phyloP scores from a whole-genome alignment of 139 green algal species.

The Zygnema circumcarinatum region DNA sequence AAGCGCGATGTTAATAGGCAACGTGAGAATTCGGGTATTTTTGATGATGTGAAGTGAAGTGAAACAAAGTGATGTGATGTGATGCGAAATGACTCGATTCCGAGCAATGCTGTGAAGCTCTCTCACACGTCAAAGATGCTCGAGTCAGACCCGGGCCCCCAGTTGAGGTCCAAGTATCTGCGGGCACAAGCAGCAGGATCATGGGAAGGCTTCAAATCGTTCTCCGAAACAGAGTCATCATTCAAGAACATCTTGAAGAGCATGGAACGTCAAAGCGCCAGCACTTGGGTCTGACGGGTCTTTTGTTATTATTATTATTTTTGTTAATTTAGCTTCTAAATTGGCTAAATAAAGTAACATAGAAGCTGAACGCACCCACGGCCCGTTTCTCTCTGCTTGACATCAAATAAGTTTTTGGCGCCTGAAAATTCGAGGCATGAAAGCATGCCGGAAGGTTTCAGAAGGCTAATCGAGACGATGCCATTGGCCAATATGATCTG shows the following conservation, averaged over 20 bases:
- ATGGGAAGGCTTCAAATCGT: no score
- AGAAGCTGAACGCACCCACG: constrained; percentile 11
- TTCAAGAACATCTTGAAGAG: no score
- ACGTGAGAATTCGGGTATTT: no score
- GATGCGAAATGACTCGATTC: neutral
- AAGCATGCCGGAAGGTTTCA: constrained; percentile 14
- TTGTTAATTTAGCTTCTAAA: no score
- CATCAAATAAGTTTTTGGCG: constrained; percentile 19
- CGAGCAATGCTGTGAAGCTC: no score
- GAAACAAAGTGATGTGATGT: neutral
- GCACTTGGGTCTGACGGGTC: no score
- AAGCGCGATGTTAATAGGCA: no score
- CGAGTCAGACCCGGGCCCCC: neutral
- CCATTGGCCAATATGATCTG: constrained; percentile 30
- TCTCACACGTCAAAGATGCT: constrained; percentile 21
- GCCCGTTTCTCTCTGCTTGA: constrained; percentile 4
- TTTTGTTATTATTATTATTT: no score
- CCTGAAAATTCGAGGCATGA: neutral
- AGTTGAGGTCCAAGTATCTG: constrained; percentile 31
- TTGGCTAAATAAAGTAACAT: no score
- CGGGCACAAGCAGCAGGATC: no score
- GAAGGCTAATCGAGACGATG: neutral
- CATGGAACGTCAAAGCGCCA: no score
- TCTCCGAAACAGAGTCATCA: no score
- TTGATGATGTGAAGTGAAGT: neutral